Conservation (phyloP, 1,284 basidiomycete genomes). For the Cystobasidiaceae sp. region DNA sequence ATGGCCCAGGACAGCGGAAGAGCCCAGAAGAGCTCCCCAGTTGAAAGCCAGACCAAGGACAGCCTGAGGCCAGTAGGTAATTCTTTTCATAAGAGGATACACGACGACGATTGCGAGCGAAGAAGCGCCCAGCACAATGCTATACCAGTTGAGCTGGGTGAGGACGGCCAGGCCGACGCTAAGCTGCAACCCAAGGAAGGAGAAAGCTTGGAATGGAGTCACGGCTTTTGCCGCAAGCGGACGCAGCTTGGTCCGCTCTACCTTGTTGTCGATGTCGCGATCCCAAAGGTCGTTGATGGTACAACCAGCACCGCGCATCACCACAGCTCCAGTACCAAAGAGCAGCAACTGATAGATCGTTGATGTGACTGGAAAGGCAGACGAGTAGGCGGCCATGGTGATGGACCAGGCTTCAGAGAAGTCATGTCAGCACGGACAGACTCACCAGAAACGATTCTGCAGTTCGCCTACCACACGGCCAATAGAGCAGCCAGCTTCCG, state of each 20-base stretch:
- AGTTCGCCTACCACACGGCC: constrained; percentile 72
- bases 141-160: constrained; percentile 90
- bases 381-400: constrained; percentile 81
- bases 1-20: constrained; percentile 82
- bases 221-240: constrained; percentile 80
- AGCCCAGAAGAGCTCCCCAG: constrained; percentile 94
- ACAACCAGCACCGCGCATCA: constrained; percentile 98
- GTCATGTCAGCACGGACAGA: neutral
- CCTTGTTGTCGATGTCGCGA: constrained; percentile 77
- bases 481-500: constrained; percentile 82
- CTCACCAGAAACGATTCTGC: no score
- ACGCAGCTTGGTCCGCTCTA: constrained; percentile 65
- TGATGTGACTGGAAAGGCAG: constrained; percentile 59
- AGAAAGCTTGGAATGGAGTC: constrained; percentile 66
- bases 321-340: constrained; percentile 82
- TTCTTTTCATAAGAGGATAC: constrained; percentile 96
- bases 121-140: constrained; percentile 84
- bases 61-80: constrained; percentile 95
- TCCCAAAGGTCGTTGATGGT: constrained; percentile 99
- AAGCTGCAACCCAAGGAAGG: constrained; percentile 79
- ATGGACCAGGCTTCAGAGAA: constrained; percentile 99
- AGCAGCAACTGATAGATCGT: constrained; percentile 71
- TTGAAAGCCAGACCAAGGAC: constrained; percentile 91
- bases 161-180: constrained; percentile 80
- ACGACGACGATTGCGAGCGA: constrained; percentile 79